Evolutionary conservation across 2,329 filamentous ascomycete genomes (phyloP).

Genomic region (Verticillium albo-atrum): DNA sequence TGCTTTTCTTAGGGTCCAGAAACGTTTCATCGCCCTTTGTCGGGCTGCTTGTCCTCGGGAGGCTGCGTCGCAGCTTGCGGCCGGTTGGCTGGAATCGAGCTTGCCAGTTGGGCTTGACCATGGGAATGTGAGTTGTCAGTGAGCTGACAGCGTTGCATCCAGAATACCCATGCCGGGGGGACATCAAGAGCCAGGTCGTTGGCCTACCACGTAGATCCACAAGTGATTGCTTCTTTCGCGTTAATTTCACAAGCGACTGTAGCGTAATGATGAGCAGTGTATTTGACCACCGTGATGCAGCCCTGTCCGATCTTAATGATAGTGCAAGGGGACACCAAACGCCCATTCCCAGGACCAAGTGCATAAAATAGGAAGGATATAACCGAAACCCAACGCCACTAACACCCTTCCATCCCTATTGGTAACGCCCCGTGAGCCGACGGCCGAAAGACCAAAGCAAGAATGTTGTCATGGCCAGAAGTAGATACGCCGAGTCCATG

Average conservation of each 20-base stretch:
- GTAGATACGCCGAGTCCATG: conserved; percentile 3
- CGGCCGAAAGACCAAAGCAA: neutral
- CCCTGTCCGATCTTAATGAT: neutral
- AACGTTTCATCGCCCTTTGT: neutral
- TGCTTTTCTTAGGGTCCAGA: neutral
- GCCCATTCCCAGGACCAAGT: neutral
- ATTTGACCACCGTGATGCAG: neutral
- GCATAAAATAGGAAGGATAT: neutral
- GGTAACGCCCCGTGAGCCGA: neutral
- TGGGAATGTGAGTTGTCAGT: neutral
- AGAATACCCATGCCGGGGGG: neutral
- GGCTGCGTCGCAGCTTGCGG: neutral
- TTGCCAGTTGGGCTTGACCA: neutral
- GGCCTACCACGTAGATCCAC: neutral
- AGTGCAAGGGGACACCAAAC: neutral
- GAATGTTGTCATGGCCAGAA: neutral
- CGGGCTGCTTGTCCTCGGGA: neutral
- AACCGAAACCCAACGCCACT: neutral
- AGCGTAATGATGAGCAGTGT: neutral
- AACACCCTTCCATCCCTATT: neutral
- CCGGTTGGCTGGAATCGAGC: neutral
- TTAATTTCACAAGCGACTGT: neutral
- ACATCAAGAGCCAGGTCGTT: neutral
- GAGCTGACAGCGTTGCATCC: neutral
- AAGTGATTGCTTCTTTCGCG: neutral